A percentile compares a stretch with the other conserved stretches of the same genome.
phyloP scores from a whole-genome alignment of 306 rosid genomes.

The Trifolium subterraneum region DNA sequence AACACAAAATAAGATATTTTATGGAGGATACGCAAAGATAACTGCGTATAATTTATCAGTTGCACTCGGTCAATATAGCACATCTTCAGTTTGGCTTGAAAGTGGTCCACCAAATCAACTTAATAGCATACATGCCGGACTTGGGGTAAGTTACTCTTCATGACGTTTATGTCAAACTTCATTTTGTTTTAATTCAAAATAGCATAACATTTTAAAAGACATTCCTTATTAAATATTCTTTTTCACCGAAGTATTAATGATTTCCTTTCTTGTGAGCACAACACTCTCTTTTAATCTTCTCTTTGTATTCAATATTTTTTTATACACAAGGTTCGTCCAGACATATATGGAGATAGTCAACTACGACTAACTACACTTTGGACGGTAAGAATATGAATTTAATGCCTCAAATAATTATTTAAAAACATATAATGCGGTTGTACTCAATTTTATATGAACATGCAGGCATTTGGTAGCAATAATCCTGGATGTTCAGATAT shows the following conservation, averaged over 20 bases:
- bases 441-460: background rate
- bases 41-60: background rate
- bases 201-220: background rate
- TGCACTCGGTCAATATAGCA: background rate
- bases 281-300: no score
- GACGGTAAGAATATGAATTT: conserved; percentile 7
- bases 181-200: background rate
- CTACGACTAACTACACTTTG: background rate
- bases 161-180: background rate
- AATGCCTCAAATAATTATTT: background rate
- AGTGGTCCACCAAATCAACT: conserved; percentile 5
- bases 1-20: background rate
- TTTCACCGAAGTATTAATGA: no score
- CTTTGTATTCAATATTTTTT: no score
- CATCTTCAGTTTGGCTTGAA: background rate
- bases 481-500: conserved; percentile 4
- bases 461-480: background rate
- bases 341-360: background rate
- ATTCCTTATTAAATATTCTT: no score
- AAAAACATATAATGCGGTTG: no score
- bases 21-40: background rate
- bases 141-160: background rate
- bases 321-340: background rate
- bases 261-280: no score
- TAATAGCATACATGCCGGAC: conserved; percentile 15